Base-by-base conservation (phyloP, 805 yeast species). In the Candida silvatica region DNA sequence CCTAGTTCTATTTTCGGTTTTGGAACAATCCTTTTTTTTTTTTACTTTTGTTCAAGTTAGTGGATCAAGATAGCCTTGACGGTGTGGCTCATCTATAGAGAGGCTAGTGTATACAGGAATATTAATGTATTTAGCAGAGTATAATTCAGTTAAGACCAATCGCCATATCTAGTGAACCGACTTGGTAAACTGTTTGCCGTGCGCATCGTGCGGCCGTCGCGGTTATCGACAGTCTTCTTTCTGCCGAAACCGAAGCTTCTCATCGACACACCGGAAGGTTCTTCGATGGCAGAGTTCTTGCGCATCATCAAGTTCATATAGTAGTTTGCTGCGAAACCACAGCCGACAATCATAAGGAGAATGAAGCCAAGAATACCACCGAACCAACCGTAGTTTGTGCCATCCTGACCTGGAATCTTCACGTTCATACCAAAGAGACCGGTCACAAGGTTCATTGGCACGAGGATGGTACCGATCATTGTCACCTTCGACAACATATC, bases 341-440 rank as follows among this genome's bases (percentile, higher is more conserved):
- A 39, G 4, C 43, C 36, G n/a, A 46, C 5, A 32, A 52, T 50
- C 17, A 52, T 29, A 5, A 46, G 40, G 23, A 54, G 38, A 28
- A 58, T 56, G 34, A 57, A 45, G 6, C 55, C 58, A 16, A 58
- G 24, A 25, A 58, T 58, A 22, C 61, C 58, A 19, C 59, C 53
- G 40, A 54, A 85, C 85, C 92, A 81, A 3, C 64, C 71, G 27
- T 68, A 56, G 29, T 59, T 61, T 2, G 34, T 27, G 2, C 41
- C 47, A 2, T 44, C 66, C 11, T 46, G 62, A 20, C 96, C 96
- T 0, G 97, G 97, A 20, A 90, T 82, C 9, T 48, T 58, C 15
- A 90, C 97, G 58, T 90, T 90, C 98, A 90, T 90, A 50, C 97
- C 97, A 59, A 90, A 90, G 43, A 88, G 52, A 55, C 97, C 95